Conservation (phyloP, 2,329 filamentous ascomycete genomes). For the Paraconiothyrium brasiliense region DNA sequence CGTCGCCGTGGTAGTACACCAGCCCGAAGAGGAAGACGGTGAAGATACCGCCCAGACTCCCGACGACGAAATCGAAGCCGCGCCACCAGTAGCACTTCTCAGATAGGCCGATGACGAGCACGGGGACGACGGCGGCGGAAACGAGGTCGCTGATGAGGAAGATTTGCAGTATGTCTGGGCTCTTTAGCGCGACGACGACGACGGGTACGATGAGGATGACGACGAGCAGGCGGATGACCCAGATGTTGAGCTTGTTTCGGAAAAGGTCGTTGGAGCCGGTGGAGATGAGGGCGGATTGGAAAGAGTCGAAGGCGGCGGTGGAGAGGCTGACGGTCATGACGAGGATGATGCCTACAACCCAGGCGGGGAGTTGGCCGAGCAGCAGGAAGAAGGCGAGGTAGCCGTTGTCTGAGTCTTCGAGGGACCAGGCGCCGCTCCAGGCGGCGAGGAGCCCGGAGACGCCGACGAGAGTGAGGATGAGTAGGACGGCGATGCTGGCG, state of each 20-base stretch:
- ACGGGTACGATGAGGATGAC: constrained; percentile 78
- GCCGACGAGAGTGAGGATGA: constrained; percentile 78
- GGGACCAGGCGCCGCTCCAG: constrained; percentile 77
- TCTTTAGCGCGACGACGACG: constrained; percentile 76
- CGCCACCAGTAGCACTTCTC: constrained; percentile 76
- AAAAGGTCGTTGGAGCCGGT: constrained; percentile 85
- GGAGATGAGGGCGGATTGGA: constrained; percentile 87
- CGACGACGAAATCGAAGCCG: constrained; percentile 81
- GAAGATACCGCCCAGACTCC: constrained; percentile 79
- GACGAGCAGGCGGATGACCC: constrained; percentile 74
- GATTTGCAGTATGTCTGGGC: constrained; percentile 79
- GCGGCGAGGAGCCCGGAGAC: constrained; percentile 77
- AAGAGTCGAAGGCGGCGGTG: constrained; percentile 80
- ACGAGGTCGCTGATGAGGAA: constrained; percentile 85
- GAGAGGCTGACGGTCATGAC: constrained; percentile 82
- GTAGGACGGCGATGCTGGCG: constrained; percentile 69
- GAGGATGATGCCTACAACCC: constrained; percentile 84
- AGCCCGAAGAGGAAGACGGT: constrained; percentile 84
- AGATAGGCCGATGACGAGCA: constrained; percentile 75
- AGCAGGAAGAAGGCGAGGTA: constrained; percentile 80
- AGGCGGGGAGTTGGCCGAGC: constrained; percentile 74
- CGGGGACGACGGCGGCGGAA: constrained; percentile 78
- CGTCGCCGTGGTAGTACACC: constrained; percentile 78
- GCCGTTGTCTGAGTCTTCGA: constrained; percentile 68
- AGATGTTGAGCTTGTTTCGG: constrained; percentile 80